These are phyloP conservation scores for Botrytis fragariae DNA, from an alignment of 2,329 filamentous ascomycete species.

Conservation along the genomic window DNA sequence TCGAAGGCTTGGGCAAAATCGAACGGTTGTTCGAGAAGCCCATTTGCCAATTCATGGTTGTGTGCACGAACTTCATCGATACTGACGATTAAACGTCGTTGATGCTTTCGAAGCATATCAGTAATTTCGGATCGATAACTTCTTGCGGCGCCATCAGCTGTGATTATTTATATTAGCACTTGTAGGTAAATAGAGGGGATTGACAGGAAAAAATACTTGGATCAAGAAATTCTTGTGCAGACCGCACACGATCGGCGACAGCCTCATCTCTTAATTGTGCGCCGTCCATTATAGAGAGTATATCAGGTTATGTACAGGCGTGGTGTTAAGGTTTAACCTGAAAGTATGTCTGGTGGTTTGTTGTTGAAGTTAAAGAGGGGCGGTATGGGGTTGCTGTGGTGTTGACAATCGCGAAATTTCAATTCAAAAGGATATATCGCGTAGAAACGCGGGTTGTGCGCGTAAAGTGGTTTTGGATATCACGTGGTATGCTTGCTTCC, in stretches of 20 bases:
- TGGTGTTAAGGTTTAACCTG: not conserved
- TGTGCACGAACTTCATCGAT: slow-evolving; percentile 91
- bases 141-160: slow-evolving; percentile 37
- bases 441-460: slow-evolving; percentile 8
- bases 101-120: slow-evolving; percentile 66
- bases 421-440: slow-evolving; percentile 14
- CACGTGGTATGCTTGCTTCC: not conserved
- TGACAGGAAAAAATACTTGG: slow-evolving; percentile 61
- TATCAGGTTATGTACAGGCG: not conserved
- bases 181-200: slow-evolving; percentile 23
- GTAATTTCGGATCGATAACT: slow-evolving; percentile 92
- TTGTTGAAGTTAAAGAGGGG: not conserved
- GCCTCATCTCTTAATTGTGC: slow-evolving; percentile 81
- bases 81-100: slow-evolving; percentile 66
- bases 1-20: slow-evolving; percentile 88
- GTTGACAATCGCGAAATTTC: slow-evolving; percentile 18
- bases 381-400: slow-evolving; percentile 8
- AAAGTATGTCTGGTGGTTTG: slow-evolving; percentile 4
- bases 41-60: slow-evolving; percentile 74
- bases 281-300: slow-evolving; percentile 54
- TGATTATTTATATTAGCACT: slow-evolving; percentile 23
- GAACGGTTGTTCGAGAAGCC: slow-evolving; percentile 80
- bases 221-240: slow-evolving; percentile 90
- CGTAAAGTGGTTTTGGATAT: slow-evolving; percentile 6
- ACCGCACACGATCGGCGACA: slow-evolving; percentile 76